Conservation (phyloP, 768 basidiomycete genomes). For the Podaxis sp. region DNA sequence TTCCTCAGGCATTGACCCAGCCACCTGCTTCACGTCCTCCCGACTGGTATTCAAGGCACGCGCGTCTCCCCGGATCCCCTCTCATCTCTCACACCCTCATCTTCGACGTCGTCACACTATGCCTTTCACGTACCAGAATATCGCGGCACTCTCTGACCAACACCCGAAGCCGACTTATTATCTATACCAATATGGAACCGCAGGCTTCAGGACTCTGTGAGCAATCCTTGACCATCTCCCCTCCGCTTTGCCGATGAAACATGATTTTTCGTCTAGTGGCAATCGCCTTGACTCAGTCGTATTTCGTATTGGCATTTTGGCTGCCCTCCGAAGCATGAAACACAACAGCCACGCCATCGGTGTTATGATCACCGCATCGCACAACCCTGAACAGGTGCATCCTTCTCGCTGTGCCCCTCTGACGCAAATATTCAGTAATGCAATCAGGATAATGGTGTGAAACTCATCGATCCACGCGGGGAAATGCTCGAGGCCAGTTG, state of each 20-base stretch:
- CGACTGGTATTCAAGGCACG: neutral
- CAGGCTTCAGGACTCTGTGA: slow-evolving; percentile 89
- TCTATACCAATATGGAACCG: slow-evolving; percentile 86
- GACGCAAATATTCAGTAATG: slow-evolving; percentile 8
- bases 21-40: neutral
- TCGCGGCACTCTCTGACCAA: slow-evolving; percentile 46
- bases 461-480: slow-evolving; percentile 93
- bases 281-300: slow-evolving; percentile 81
- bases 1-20: neutral
- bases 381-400: slow-evolving; percentile 92
- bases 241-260: slow-evolving; percentile 7
- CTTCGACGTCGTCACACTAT: neutral
- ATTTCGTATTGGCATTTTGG: slow-evolving; percentile 89
- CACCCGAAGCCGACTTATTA: slow-evolving; percentile 72
- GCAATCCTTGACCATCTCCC: slow-evolving; percentile 22
- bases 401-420: slow-evolving; percentile 1
- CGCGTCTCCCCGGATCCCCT: neutral
- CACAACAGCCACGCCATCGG: slow-evolving; percentile 91
- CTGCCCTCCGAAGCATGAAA: slow-evolving; percentile 85
- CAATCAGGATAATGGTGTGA: slow-evolving; percentile 95
- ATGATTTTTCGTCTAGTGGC: slow-evolving; percentile 40
- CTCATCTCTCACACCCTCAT: neutral
- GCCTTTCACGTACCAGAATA: slow-evolving; percentile 29
- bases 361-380: slow-evolving; percentile 99
- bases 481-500: slow-evolving; percentile 96